Percentiles rank a stretch among this genome's conserved stretches.
These are phyloP conservation scores for Podila horticola DNA, from an alignment of 192 early-diverging fungal genomes.

Conservation along the genomic window DNA sequence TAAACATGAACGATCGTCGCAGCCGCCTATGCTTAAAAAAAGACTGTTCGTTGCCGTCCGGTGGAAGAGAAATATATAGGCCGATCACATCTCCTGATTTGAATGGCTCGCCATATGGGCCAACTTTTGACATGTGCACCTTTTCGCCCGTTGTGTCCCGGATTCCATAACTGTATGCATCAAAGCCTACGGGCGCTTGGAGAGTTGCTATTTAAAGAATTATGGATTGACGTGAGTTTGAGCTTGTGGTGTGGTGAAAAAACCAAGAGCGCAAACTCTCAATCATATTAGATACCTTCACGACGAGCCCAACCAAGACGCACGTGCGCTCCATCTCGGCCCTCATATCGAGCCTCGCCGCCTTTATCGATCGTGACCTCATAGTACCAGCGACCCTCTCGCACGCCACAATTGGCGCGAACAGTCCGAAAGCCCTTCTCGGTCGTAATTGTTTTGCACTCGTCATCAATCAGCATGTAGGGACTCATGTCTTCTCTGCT, in stretches of 20 bases:
- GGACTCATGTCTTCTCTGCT: slow-evolving; percentile 69
- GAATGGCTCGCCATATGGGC: slow-evolving; percentile 66
- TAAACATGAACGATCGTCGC: slow-evolving; percentile 62
- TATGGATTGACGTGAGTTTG: slow-evolving; percentile 4
- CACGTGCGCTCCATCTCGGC: slow-evolving; percentile 67
- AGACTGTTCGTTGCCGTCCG: slow-evolving; percentile 36
- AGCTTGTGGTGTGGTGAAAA: not conserved
- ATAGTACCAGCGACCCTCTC: slow-evolving; percentile 71
- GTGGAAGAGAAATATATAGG: slow-evolving; percentile 64
- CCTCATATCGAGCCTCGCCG: slow-evolving; percentile 51
- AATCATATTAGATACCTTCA: slow-evolving; percentile 57
- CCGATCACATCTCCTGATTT: slow-evolving; percentile 73
- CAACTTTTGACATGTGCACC: slow-evolving; percentile 61
- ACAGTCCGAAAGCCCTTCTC: slow-evolving; percentile 73
- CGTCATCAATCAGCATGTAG: slow-evolving; percentile 63
- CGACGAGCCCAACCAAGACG: slow-evolving; percentile 71
- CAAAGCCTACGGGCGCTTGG: slow-evolving; percentile 73
- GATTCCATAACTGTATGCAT: slow-evolving; percentile 71
- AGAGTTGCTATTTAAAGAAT: slow-evolving; percentile 55
- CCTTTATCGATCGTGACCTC: slow-evolving; percentile 65
- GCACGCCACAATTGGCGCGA: slow-evolving; percentile 67
- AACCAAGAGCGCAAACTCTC: not conserved
- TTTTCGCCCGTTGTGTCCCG: slow-evolving; percentile 73
- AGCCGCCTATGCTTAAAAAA: slow-evolving; percentile 57
- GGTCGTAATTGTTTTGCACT: slow-evolving; percentile 68